phyloP scores from a whole-genome alignment of 1,139 yeast genomes.

The Magnusiomyces ingens region DNA sequence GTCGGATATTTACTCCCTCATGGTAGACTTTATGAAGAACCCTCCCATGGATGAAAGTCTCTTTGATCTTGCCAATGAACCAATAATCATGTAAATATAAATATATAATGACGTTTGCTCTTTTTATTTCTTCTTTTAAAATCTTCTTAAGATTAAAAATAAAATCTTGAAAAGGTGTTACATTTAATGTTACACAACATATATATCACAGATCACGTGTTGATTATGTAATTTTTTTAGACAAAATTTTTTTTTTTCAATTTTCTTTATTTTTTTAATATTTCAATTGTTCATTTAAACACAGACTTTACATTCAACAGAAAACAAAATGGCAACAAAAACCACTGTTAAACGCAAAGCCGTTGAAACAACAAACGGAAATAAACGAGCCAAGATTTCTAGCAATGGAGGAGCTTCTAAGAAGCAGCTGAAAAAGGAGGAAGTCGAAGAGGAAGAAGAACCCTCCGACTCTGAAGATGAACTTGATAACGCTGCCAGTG shows the following conservation, averaged over 20 bases:
- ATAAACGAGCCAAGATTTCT: neutral
- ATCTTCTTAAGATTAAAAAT: neutral
- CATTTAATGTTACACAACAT: neutral
- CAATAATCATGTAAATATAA: conserved; percentile 5
- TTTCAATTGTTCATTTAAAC: too few species aligned
- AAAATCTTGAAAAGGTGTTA: neutral
- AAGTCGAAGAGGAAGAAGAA: neutral
- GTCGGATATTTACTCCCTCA: conserved; percentile 29
- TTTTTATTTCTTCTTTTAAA: neutral
- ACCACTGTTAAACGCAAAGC: neutral
- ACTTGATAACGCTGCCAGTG: conserved; percentile 11
- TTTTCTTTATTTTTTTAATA: neutral
- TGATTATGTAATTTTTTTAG: neutral
- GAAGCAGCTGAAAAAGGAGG: neutral
- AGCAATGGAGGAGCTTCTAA: neutral
- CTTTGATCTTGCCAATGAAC: conserved; percentile 8
- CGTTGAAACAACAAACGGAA: neutral
- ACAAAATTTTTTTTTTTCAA: neutral
- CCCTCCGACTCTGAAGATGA: conserved; percentile 10
- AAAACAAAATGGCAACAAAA: neutral
- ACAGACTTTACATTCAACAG: too few species aligned
- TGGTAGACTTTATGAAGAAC: conserved; percentile 21
- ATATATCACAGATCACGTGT: neutral
- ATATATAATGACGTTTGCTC: neutral
- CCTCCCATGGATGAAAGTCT: conserved; percentile 3